Percentiles rank a stretch among this genome's conserved stretches.
These are phyloP conservation scores for Dioscorea cayenensis DNA, from an alignment of 116 monocot genomes.

Conservation along the genomic window DNA sequence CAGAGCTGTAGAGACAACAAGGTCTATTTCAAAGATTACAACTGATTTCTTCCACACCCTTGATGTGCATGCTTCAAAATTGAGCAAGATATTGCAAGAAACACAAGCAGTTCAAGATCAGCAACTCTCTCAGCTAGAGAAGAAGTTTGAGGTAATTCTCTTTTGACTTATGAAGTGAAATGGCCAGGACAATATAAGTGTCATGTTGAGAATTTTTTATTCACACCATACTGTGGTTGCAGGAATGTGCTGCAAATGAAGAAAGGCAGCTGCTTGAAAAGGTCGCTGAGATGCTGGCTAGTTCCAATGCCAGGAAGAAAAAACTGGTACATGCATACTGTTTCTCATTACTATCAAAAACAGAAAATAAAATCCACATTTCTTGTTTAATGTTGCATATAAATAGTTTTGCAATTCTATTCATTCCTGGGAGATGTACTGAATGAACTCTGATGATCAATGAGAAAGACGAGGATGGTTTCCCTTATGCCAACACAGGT, in stretches of 20 bases:
- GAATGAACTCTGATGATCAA: too few species aligned
- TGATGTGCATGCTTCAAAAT: constrained; percentile 61
- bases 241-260: constrained; percentile 95
- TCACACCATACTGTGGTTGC: constrained; percentile 1
- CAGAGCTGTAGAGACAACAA: constrained; percentile 60
- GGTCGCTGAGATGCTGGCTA: constrained; percentile 86
- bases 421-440: too few species aligned
- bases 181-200: not conserved
- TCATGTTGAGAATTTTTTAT: not conserved
- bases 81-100: constrained; percentile 80
- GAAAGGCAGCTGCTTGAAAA: constrained; percentile 83
- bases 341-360: not conserved
- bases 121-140: constrained; percentile 82
- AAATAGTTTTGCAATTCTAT: too few species aligned
- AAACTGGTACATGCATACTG: constrained; percentile 38
- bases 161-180: not conserved
- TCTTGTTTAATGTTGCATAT: too few species aligned
- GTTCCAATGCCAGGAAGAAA: constrained; percentile 78
- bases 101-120: constrained; percentile 66
- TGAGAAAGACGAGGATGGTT: too few species aligned
- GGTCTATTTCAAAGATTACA: constrained; percentile 77
- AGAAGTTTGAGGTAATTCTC: constrained; percentile 82
- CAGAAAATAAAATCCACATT: not conserved
- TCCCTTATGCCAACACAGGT: too few species aligned
- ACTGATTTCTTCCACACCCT: constrained; percentile 73